Conservation (phyloP, 2,329 filamentous ascomycete species). For the Penicillium sp. region DNA sequence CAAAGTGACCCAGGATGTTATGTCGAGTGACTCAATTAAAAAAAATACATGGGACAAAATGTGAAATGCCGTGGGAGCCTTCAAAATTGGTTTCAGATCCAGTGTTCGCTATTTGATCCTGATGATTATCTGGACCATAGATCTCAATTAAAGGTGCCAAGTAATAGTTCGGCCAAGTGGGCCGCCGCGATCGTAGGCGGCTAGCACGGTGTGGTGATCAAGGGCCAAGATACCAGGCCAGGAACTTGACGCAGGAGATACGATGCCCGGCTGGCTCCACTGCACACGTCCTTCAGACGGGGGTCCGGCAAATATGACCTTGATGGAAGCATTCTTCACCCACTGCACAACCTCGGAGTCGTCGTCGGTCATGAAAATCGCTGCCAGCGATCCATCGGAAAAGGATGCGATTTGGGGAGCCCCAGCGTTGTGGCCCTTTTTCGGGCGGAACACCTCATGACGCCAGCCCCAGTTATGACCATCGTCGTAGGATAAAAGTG, state of each 20-base stretch:
- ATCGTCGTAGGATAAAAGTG: constrained; percentile 49
- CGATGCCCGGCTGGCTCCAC: constrained; percentile 36
- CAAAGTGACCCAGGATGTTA: too few relatives aligned
- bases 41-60: too few relatives aligned
- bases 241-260: constrained; percentile 35
- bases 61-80: too few relatives aligned
- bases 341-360: constrained; percentile 40
- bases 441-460: constrained; percentile 46
- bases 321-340: constrained; percentile 46
- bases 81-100: neutral
- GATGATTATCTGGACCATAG: neutral
- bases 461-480: constrained; percentile 44
- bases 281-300: constrained; percentile 35
- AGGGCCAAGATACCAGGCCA: constrained; percentile 45
- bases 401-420: constrained; percentile 50
- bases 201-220: constrained; percentile 29
- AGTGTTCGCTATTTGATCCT: neutral
- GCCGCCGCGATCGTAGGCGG: constrained; percentile 33
- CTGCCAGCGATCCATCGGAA: constrained; percentile 42
- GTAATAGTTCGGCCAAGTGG: constrained; percentile 29
- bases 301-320: constrained; percentile 42
- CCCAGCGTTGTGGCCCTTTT: constrained; percentile 45
- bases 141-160: constrained; percentile 19
- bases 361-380: constrained; percentile 53
- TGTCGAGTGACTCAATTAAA: too few relatives aligned